A percentile compares a stretch with the other conserved stretches of the same genome.
These are phyloP conservation scores for Syzygium grande DNA, from an alignment of 345 rosid species.

Conservation along the genomic window DNA sequence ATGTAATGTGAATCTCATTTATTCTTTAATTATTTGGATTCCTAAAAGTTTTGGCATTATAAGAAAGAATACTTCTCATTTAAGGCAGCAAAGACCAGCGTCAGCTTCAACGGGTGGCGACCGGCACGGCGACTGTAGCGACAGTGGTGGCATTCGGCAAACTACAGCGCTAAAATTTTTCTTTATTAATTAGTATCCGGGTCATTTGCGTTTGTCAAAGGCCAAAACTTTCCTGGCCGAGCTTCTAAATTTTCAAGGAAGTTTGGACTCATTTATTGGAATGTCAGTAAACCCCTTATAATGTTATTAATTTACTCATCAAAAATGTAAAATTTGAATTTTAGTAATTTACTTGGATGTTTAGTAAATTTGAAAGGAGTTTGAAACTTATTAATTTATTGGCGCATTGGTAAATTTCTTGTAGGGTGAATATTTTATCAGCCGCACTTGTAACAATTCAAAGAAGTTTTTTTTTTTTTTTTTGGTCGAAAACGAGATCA, in stretches of 20 bases:
- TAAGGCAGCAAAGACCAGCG: neutral
- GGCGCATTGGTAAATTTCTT: neutral
- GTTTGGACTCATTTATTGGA: neutral
- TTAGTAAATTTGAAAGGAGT: neutral
- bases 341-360: neutral
- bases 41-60: neutral
- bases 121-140: neutral
- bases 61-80: neutral
- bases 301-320: neutral
- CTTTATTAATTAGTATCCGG: neutral
- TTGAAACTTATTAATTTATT: neutral
- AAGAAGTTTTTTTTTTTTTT: no score
- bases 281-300: neutral
- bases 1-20: neutral
- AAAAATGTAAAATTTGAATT: neutral
- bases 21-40: neutral
- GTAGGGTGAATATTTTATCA: neutral
- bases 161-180: neutral
- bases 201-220: neutral
- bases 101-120: neutral
- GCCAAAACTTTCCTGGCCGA: neutral
- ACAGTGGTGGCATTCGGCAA: neutral
- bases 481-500: no score
- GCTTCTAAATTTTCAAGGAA: neutral
- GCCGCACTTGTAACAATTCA: neutral